Percentiles rank a stretch among this genome's conserved stretches.
phyloP scores from a whole-genome alignment of 805 yeast genomes.

The Kluyveromyces aestuarii region DNA sequence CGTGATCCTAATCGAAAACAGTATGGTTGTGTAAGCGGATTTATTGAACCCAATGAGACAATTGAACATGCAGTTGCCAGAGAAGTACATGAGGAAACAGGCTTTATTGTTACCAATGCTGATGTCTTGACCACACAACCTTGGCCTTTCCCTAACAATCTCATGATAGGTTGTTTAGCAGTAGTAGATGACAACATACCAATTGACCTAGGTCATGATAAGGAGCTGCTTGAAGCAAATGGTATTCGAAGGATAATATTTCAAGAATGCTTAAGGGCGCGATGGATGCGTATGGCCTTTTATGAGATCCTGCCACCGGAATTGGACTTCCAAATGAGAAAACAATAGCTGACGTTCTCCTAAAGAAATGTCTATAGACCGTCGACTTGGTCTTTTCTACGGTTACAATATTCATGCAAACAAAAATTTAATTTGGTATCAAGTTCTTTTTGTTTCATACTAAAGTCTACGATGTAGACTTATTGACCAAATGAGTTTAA shows the following conservation, averaged over 20 bases:
- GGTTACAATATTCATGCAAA: too few relatives aligned
- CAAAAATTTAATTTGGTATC: too few relatives aligned
- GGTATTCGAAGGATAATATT: slow-evolving; percentile 49
- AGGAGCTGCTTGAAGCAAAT: slow-evolving; percentile 82
- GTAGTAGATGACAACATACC: slow-evolving; percentile 55
- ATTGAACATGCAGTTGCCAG: slow-evolving; percentile 80
- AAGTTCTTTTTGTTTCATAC: too few relatives aligned
- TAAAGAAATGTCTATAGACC: slow-evolving; percentile 6
- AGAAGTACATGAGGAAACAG: slow-evolving; percentile 94
- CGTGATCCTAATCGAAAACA: slow-evolving; percentile 32
- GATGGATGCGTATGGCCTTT: slow-evolving; percentile 4
- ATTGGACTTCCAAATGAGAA: slow-evolving; percentile 15
- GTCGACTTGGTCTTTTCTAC: too few relatives aligned
- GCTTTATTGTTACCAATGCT: slow-evolving; percentile 53
- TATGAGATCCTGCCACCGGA: slow-evolving; percentile 5
- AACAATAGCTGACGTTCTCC: slow-evolving; percentile 23
- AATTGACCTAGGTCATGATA: slow-evolving; percentile 61
- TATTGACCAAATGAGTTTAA: too few relatives aligned
- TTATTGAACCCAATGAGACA: slow-evolving; percentile 90
- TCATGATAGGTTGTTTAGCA: slow-evolving; percentile 89
- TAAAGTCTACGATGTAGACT: too few relatives aligned
- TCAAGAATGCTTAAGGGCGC: slow-evolving; percentile 6
- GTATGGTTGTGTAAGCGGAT: slow-evolving; percentile 51
- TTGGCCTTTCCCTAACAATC: slow-evolving; percentile 92
- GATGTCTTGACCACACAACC: slow-evolving; percentile 72